Evolutionary conservation across 2,329 filamentous ascomycete species (phyloP), one percentile per base, ranked within the genome.

Genomic region (Penicillium sp.): DNA sequence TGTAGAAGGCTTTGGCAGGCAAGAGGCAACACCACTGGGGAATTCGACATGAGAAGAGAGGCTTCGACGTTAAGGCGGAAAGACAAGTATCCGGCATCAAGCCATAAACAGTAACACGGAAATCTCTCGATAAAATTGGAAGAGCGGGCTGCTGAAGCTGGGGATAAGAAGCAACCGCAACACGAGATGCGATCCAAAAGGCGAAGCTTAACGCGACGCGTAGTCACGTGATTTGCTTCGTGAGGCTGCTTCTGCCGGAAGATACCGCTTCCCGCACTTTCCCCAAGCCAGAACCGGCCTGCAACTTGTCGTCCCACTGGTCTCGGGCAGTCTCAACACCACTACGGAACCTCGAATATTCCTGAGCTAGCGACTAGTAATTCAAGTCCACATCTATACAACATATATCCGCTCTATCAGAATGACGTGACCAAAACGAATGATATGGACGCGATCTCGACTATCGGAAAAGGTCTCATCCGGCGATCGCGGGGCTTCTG

Each of bases 1-100:
- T 90, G 91, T 90, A 69, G 56, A 51, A 26, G 61, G 69, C 71
- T 75, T 67, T 62, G 44, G 63, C 26, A 64, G 69, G 74, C 75
- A 73, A 73, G 75, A 80, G 73, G 76, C 70, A 69, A 66, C 72
- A 71, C 66, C 69, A 67, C 46, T 41, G 56, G 46, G 58, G 49
- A 45, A 23, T 52, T 52, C 54, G 58, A 30, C 31, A 51, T 17
- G 41, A 48, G 35, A 57, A 56, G 23, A 30, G 19, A 48, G 38
- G 52, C 19, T 55, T 56, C 29, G 56, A 35, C 29, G 21, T 21
- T 17, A 23, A 56, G 26, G 57, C 15, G 50, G n/a, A 21, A 46
- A 23, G 13, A 46, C 56, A 31, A 51, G 48, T 15, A 55, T 55
- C 47, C 9, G 5, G 48, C 26, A 50, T 31, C 23, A 50, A 19